Evolutionary conservation across 2,329 filamentous ascomycete species (phyloP).

Genomic region (Drechslerella coelobrocha): DNA sequence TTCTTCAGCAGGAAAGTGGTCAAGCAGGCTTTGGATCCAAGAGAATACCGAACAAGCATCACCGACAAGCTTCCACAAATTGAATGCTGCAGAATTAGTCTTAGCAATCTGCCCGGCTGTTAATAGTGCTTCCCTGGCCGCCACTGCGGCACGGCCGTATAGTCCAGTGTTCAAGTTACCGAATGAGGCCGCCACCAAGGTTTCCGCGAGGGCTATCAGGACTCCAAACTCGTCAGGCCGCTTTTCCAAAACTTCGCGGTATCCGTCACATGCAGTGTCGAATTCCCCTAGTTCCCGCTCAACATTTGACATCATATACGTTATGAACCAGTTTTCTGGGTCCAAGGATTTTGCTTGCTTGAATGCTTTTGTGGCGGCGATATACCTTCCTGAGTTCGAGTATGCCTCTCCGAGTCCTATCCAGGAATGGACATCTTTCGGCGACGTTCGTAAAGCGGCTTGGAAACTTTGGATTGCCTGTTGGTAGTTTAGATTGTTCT

Average conservation of each 20-base stretch:
- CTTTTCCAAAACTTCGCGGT: conserved; percentile 73
- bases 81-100: conserved; percentile 76
- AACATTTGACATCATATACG: conserved; percentile 95
- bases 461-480: conserved; percentile 92
- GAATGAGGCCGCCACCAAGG: conserved; percentile 80
- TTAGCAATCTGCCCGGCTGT: conserved; percentile 70
- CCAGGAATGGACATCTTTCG: conserved; percentile 92
- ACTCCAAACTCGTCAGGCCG: conserved; percentile 83
- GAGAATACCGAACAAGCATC: conserved; percentile 88
- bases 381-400: conserved; percentile 87
- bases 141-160: conserved; percentile 80
- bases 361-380: conserved; percentile 92
- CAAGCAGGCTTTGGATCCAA: conserved; percentile 72
- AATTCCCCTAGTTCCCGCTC: conserved; percentile 90
- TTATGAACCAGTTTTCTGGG: conserved; percentile 88
- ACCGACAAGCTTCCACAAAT: conserved; percentile 90
- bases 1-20: conserved; percentile 67
- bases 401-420: conserved; percentile 97
- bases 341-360: conserved; percentile 81
- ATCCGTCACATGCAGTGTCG: conserved; percentile 79
- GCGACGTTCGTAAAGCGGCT: conserved; percentile 80
- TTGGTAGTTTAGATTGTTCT: conserved; percentile 64
- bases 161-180: conserved; percentile 79
- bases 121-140: conserved; percentile 72
- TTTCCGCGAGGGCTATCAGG: conserved; percentile 84